Evolutionary conservation across 768 basidiomycete genomes (phyloP), one percentile per base, ranked within the genome.

Genomic region (Lactifluus rugatus): DNA sequence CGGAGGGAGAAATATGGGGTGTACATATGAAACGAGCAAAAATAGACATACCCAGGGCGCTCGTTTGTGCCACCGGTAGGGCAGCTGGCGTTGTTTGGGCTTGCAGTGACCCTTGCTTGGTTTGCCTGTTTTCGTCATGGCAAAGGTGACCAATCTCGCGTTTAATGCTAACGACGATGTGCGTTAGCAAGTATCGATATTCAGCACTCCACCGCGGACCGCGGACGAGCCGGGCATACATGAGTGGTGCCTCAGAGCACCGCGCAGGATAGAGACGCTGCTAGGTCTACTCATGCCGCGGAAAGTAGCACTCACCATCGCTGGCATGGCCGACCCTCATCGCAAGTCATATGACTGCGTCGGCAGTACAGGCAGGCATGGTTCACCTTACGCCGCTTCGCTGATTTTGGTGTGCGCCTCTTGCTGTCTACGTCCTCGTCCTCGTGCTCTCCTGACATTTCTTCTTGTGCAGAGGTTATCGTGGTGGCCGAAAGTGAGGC

Each of bases 61-160:
- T 44, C 21, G 17, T 2, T 32, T 36, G 56, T 34, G 56, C 17
- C 25, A 32, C 25, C 8, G 31, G 49, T 5, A 45, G 39, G 14
- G 74, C 37, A 7, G 73, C 34, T 11, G 72, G 44, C 19, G 69
- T 17, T 0, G 69, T 49, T 57, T 69, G 68, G 36, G 76, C 74
- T 60, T 82, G 52, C 4, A 39, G 5, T 1, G 23, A 83, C 9
- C 77, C 77, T 44, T 1, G 52, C 25, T 58, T 62, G 32, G 64
- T 59, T 1, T 78, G 76, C 48, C 83, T 77, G 57, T 81, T 81
- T 67, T 94, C 92, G 70, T 95, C 94, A 65, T 91, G 88, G 67
- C 93, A 96, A 14, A 95, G 76, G 73, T 96, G 92, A 0, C 92
- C 90, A 60, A 97, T 97, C 71, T 97, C 94, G 39, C 95, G 84